Evolutionary conservation across 2,329 filamentous ascomycete genomes (phyloP).

Genomic region (Pseudocercospora eumusae): DNA sequence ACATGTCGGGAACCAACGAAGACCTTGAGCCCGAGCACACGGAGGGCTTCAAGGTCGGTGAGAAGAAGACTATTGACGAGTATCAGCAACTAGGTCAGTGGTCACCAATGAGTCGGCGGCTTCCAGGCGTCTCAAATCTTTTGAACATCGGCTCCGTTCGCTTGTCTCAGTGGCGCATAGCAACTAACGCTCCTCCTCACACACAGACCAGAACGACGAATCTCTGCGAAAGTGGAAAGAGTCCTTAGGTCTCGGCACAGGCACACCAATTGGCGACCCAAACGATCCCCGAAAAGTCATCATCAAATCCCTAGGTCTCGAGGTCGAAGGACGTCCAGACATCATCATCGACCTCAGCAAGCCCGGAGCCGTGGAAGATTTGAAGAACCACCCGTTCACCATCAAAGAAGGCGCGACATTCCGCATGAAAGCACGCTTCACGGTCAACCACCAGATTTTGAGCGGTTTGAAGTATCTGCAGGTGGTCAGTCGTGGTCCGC

Average conservation of each 20-base stretch:
- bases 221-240: slow-evolving; percentile 97
- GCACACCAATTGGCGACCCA: slow-evolving; percentile 53
- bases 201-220: slow-evolving; percentile 72
- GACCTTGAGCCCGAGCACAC: slow-evolving; percentile 85
- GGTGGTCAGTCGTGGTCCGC: slow-evolving; percentile 83
- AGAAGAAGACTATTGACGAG: slow-evolving; percentile 97
- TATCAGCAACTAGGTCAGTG: slow-evolving; percentile 79
- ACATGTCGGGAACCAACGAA: slow-evolving; percentile 50
- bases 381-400: slow-evolving; percentile 91
- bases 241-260: slow-evolving; percentile 79
- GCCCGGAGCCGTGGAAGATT: slow-evolving; percentile 69
- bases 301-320: slow-evolving; percentile 86
- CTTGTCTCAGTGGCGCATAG: no score
- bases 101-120: no score
- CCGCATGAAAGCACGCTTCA: slow-evolving; percentile 91
- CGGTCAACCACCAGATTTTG: slow-evolving; percentile 95
- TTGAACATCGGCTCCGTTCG: no score
- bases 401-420: slow-evolving; percentile 96
- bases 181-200: background rate
- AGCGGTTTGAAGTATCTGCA: slow-evolving; percentile 96
- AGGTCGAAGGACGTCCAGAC: slow-evolving; percentile 75
- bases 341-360: slow-evolving; percentile 85
- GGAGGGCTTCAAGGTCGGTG: slow-evolving; percentile 95
- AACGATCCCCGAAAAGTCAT: slow-evolving; percentile 88
- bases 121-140: no score